phyloP scores from a whole-genome alignment of 2,329 filamentous ascomycete species.

The Beauveria caledonica region DNA sequence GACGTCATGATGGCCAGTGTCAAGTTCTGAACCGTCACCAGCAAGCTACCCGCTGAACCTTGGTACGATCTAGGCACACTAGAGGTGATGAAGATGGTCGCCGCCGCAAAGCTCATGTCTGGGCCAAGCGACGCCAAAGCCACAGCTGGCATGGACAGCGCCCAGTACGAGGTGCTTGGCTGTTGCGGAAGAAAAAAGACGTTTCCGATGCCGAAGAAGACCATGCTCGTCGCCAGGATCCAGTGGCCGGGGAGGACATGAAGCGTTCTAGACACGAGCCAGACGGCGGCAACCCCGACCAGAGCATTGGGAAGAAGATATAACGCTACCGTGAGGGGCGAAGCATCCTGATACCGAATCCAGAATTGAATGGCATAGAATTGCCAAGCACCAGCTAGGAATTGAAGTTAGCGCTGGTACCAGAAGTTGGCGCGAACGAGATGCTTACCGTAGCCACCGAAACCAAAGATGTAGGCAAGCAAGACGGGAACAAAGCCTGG shows the following conservation, averaged over 20 bases:
- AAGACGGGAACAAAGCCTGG: constrained; percentile 5
- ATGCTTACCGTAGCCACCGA: constrained; percentile 4
- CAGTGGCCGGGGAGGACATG: constrained; percentile 37
- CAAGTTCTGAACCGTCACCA: constrained; percentile 39
- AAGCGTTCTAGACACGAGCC: constrained; percentile 36
- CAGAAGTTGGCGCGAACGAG: background rate
- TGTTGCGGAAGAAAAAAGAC: constrained; percentile 23
- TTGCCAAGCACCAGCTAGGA: constrained; percentile 21
- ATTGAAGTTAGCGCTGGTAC: background rate
- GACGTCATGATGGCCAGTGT: constrained; percentile 33
- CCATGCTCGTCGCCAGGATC: constrained; percentile 36
- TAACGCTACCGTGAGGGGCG: constrained; percentile 31
- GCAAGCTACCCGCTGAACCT: constrained; percentile 34
- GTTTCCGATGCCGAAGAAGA: constrained; percentile 14
- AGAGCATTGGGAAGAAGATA: constrained; percentile 38
- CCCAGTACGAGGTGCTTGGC: constrained; percentile 33
- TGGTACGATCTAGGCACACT: constrained; percentile 38
- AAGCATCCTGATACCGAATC: constrained; percentile 27
- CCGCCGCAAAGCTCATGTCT: constrained; percentile 37
- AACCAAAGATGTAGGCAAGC: constrained; percentile 2
- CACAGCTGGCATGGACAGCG: constrained; percentile 35
- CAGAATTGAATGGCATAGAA: constrained; percentile 33
- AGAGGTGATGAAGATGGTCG: constrained; percentile 39
- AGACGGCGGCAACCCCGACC: constrained; percentile 35
- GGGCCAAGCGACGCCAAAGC: constrained; percentile 38